phyloP scores from a whole-genome alignment of 345 rosid genomes.

The Boechera divaricarpa region DNA sequence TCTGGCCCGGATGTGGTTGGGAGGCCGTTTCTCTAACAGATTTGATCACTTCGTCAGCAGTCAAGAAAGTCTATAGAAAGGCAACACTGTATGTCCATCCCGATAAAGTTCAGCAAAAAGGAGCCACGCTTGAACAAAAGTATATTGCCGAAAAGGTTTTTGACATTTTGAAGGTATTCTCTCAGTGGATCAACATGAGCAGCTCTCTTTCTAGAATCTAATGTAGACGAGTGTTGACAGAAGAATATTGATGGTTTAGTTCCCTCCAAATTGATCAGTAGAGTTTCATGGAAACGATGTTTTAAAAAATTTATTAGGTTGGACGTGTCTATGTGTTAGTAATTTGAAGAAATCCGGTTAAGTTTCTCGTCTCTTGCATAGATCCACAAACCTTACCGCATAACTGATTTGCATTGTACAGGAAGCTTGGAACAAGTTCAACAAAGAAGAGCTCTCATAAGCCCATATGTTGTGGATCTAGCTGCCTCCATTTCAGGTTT shows the following conservation, averaged over 20 bases:
- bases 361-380: slow-evolving; percentile 11
- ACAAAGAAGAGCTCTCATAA: slow-evolving; percentile 49
- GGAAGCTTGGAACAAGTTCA: slow-evolving; percentile 55
- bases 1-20: slow-evolving; percentile 95
- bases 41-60: slow-evolving; percentile 81
- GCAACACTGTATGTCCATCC: slow-evolving; percentile 88
- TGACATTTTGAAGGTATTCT: slow-evolving; percentile 85
- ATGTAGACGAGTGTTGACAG: background rate
- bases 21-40: slow-evolving; percentile 76
- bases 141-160: slow-evolving; percentile 96
- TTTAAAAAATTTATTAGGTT: background rate
- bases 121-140: slow-evolving; percentile 84
- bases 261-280: background rate
- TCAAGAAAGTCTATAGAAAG: slow-evolving; percentile 87
- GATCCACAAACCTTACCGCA: slow-evolving; percentile 6
- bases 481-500: slow-evolving; percentile 24
- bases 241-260: background rate
- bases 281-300: slow-evolving; percentile 1
- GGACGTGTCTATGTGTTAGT: slow-evolving; percentile 1
- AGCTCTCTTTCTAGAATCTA: slow-evolving; percentile 9
- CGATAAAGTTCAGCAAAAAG: slow-evolving; percentile 99
- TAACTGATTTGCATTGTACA: slow-evolving; percentile 23
- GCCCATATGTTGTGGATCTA: slow-evolving; percentile 18
- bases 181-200: slow-evolving; percentile 22
- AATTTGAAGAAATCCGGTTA: background rate